Evolutionary conservation across 2,329 filamentous ascomycete species (phyloP).

Genomic region (Aspergillus puulaauensis): DNA sequence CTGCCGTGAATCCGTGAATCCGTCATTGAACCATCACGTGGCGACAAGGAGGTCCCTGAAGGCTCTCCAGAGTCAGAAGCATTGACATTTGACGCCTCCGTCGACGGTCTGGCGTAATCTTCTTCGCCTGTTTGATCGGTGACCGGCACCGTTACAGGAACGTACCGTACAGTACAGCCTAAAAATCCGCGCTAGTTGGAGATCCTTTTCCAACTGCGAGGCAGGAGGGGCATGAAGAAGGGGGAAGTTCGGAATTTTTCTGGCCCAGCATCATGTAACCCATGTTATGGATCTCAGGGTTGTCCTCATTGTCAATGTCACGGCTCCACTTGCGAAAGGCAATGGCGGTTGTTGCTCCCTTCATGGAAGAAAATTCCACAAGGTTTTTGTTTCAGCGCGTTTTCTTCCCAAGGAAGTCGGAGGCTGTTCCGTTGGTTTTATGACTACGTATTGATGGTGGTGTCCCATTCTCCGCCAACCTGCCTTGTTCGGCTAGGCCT

Average conservation of each 20-base stretch:
- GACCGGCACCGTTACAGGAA: conserved; percentile 15
- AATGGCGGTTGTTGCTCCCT: background rate
- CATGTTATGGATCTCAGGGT: no score
- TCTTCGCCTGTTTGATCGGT: conserved; percentile 14
- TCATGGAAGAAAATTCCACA: background rate
- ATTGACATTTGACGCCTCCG: conserved; percentile 7
- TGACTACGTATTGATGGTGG: background rate
- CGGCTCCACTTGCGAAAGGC: no score
- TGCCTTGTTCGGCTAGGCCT: conserved; percentile 14
- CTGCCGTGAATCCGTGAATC: conserved; percentile 13
- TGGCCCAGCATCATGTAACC: background rate
- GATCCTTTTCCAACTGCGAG: conserved; percentile 22
- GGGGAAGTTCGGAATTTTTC: background rate
- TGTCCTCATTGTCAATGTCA: no score
- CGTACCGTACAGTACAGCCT: conserved; percentile 20
- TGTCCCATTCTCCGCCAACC: conserved; percentile 12
- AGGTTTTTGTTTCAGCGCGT: background rate
- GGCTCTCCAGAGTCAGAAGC: background rate
- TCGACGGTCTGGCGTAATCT: conserved; percentile 16
- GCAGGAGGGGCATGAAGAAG: conserved; percentile 10
- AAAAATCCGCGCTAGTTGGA: conserved; percentile 22
- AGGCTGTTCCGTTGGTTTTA: background rate
- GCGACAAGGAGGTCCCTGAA: conserved; percentile 20
- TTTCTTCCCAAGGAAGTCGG: background rate
- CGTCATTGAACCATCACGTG: conserved; percentile 30